These are phyloP conservation scores for Trichoderma sp. DNA, from an alignment of 2,329 filamentous ascomycete genomes.

Conservation along the genomic window DNA sequence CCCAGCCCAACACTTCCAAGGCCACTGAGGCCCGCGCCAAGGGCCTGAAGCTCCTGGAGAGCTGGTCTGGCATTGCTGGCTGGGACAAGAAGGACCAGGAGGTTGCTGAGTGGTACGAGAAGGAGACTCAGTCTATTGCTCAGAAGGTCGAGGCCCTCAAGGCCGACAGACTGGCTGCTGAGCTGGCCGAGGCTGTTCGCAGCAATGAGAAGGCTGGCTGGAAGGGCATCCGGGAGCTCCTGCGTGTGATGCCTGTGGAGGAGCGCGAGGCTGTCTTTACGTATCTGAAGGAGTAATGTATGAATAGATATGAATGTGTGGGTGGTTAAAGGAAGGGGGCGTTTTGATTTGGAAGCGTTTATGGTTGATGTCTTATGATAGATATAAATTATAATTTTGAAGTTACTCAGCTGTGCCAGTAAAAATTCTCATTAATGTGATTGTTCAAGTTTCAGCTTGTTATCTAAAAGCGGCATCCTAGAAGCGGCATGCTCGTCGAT, in stretches of 20 bases:
- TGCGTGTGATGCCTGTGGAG: slow-evolving; percentile 83
- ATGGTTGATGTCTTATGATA: slow-evolving; percentile 20
- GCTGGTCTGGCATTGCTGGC: slow-evolving; percentile 78
- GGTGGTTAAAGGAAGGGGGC: not conserved
- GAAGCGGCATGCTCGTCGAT: too few species aligned
- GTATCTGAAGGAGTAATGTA: slow-evolving; percentile 52
- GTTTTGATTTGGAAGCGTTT: slow-evolving; percentile 24
- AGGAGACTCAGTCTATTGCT: slow-evolving; percentile 81
- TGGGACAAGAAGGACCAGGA: slow-evolving; percentile 80
- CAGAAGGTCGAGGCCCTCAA: slow-evolving; percentile 85
- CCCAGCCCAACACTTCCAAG: slow-evolving; percentile 45
- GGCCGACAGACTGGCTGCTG: slow-evolving; percentile 65
- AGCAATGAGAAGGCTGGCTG: slow-evolving; percentile 68
- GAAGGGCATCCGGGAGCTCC: slow-evolving; percentile 82
- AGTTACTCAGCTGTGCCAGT: too few species aligned
- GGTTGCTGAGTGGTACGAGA: slow-evolving; percentile 94
- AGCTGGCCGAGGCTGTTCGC: slow-evolving; percentile 52
- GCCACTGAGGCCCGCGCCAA: slow-evolving; percentile 61
- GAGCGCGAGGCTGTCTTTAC: slow-evolving; percentile 84
- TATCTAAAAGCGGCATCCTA: too few species aligned
- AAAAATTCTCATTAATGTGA: too few species aligned
- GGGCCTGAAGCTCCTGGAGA: slow-evolving; percentile 75
- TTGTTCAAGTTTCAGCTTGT: too few species aligned
- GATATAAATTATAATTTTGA: not conserved
- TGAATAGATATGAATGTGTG: not conserved